These are phyloP conservation scores for Fonsecaea pugnacius DNA, from an alignment of 2,329 filamentous ascomycete genomes.

Conservation along the genomic window DNA sequence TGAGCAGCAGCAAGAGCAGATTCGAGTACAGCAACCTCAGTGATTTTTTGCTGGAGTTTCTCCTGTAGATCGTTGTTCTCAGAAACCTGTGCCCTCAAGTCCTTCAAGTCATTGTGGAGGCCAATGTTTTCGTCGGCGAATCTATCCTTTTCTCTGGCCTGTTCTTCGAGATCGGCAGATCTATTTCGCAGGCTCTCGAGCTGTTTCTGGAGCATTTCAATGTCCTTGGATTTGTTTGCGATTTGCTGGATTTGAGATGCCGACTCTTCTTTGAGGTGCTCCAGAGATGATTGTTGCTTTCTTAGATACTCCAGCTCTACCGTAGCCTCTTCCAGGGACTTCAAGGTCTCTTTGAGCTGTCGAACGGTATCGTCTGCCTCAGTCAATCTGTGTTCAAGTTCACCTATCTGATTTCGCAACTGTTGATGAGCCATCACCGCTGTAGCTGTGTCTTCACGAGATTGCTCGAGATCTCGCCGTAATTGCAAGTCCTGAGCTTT, in stretches of 20 bases:
- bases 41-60: conserved; percentile 6
- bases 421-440: not conserved
- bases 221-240: conserved; percentile 3
- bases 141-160: conserved; percentile 1
- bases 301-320: conserved; percentile 10
- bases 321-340: conserved; percentile 1
- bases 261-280: conserved; percentile 16
- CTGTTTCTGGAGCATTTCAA: not conserved
- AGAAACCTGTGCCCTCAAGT: not conserved
- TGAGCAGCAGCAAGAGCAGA: conserved; percentile 14
- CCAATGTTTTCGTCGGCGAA: not conserved
- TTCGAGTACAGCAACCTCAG: not conserved
- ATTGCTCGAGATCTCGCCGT: conserved; percentile 5
- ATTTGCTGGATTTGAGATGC: conserved; percentile 12
- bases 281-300: not conserved
- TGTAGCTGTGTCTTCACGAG: not conserved
- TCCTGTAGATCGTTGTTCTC: not conserved
- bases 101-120: not conserved
- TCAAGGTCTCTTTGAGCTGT: conserved; percentile 3
- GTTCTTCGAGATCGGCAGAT: conserved; percentile 5
- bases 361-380: not conserved
- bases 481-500: not conserved
- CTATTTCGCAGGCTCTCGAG: not conserved
- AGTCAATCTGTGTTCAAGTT: conserved; percentile 10
- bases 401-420: conserved; percentile 6